These are phyloP conservation scores for Nematodospora valgi DNA, from an alignment of 805 yeast genomes.

Conservation along the genomic window DNA sequence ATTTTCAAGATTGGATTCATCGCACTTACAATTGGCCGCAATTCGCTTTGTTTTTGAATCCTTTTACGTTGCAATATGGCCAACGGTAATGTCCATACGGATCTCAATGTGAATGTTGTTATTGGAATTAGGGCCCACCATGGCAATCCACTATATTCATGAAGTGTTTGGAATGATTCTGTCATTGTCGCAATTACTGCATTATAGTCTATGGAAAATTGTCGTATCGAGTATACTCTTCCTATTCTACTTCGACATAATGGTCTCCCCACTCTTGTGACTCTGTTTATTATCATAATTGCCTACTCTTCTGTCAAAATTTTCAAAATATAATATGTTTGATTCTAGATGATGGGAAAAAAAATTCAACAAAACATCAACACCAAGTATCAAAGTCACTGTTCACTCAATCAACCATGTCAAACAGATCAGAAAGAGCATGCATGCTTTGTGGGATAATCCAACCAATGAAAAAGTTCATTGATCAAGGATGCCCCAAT, in stretches of 20 bases:
- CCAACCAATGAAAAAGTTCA: conserved; percentile 70
- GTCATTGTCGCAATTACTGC: conserved; percentile 29
- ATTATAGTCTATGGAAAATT: conserved; percentile 30
- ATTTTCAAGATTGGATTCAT: conserved; percentile 70
- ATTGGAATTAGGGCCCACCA: conserved; percentile 83
- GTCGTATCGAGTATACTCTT: conserved; percentile 10
- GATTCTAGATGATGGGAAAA: neutral
- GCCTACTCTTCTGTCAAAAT: neutral
- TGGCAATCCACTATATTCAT: conserved; percentile 60
- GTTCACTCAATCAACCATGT: conserved; percentile 27
- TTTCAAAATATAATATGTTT: neutral
- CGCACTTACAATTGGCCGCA: conserved; percentile 70
- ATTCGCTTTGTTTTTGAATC: conserved; percentile 63
- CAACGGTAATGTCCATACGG: conserved; percentile 70
- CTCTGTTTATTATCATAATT: neutral
- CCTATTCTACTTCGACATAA: neutral
- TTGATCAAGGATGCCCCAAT: conserved; percentile 90
- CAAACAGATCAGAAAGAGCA: conserved; percentile 79
- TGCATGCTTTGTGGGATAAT: conserved; percentile 96
- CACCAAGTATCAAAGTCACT: too few species aligned
- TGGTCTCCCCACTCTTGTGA: neutral
- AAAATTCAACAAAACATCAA: neutral
- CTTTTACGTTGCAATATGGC: conserved; percentile 70
- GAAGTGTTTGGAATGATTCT: conserved; percentile 44
- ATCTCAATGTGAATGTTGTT: conserved; percentile 63